These are phyloP conservation scores for Castanea mollissima DNA, from an alignment of 306 rosid species.

Conservation along the genomic window DNA sequence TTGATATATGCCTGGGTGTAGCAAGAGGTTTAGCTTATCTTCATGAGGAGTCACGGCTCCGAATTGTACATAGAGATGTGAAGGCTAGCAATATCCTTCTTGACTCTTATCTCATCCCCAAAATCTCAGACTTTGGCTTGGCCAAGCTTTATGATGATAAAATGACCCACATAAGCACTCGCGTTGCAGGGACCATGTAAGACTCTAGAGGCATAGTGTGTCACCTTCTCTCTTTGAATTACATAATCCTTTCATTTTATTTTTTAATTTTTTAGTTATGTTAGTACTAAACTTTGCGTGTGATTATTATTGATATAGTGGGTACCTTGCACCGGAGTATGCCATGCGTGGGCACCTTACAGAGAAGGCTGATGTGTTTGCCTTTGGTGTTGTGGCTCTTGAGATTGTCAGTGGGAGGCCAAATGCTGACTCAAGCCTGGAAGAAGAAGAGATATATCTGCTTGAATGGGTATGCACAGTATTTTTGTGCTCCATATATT, in stretches of 20 bases:
- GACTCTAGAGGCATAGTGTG: constrained; percentile 5
- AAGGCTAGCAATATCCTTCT: constrained; percentile 81
- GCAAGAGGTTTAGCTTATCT: constrained; percentile 80
- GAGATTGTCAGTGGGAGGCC: constrained; percentile 77
- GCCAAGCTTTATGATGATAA: constrained; percentile 81
- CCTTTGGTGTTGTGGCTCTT: constrained; percentile 80
- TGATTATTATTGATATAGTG: constrained; percentile 40
- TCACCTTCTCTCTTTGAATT: neutral
- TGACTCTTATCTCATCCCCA: constrained; percentile 57
- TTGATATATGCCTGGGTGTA: constrained; percentile 60
- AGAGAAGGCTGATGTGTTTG: constrained; percentile 83
- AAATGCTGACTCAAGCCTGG: constrained; percentile 59
- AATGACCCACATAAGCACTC: constrained; percentile 75
- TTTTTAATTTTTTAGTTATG: neutral
- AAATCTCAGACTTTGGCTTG: constrained; percentile 83
- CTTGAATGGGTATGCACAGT: constrained; percentile 66
- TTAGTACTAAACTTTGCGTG: neutral
- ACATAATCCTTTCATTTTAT: neutral
- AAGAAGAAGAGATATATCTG: constrained; percentile 60
- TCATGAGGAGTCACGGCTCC: constrained; percentile 66
- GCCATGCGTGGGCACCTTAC: constrained; percentile 94
- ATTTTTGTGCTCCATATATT: neutral
- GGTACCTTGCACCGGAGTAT: constrained; percentile 87
- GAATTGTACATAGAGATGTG: constrained; percentile 84
- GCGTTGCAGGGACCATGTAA: constrained; percentile 85